Conservation (phyloP, 2,329 filamentous ascomycete genomes). For the Aotearoamyces nothofagi region DNA sequence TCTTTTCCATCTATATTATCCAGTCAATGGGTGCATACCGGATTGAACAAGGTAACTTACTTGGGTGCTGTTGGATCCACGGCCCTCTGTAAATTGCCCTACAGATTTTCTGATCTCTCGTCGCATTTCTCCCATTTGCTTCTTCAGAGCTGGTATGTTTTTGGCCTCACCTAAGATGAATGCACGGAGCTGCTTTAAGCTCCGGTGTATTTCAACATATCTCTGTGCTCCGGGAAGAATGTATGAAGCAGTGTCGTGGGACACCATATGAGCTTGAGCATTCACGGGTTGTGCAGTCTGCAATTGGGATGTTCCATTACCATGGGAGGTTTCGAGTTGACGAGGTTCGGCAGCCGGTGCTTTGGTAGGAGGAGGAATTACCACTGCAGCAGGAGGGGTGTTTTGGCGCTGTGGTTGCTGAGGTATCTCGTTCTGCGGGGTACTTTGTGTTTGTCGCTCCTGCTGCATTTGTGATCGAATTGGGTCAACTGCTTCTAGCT, state of each 20-base stretch:
- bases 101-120: conserved; percentile 56
- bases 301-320: background rate
- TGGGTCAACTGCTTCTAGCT: no score
- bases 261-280: conserved; percentile 1
- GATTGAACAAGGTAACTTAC: conserved; percentile 24
- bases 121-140: conserved; percentile 54
- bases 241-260: conserved; percentile 4
- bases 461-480: background rate
- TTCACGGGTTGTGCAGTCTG: conserved; percentile 1
- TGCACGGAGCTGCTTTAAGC: conserved; percentile 44
- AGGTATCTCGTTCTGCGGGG: conserved; percentile 2
- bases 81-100: conserved; percentile 56
- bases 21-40: conserved; percentile 3
- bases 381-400: conserved; percentile 1
- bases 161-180: conserved; percentile 38
- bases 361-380: conserved; percentile 1
- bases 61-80: conserved; percentile 41
- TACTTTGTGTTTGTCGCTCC: background rate
- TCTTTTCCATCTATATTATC: conserved; percentile 24
- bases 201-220: conserved; percentile 45
- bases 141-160: conserved; percentile 41
- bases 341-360: conserved; percentile 5
- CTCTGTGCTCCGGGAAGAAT: conserved; percentile 22
- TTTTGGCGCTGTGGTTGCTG: conserved; percentile 1
- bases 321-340: background rate